Evolutionary conservation across 805 yeast species (phyloP).

Genomic region (Ogataea trehalophila): DNA sequence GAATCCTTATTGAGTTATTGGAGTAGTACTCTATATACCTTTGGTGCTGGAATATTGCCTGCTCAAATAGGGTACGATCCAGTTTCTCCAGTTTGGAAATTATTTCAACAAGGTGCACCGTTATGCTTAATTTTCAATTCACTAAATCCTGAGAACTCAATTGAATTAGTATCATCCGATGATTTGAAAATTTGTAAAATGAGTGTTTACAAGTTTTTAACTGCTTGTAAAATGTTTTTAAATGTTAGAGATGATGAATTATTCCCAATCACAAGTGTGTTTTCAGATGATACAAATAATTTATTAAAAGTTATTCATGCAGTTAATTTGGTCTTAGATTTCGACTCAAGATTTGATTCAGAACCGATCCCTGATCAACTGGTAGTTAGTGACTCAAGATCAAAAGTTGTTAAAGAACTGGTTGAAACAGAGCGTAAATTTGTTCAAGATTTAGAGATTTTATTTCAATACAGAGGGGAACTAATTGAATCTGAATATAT

Average conservation of each 20-base stretch:
- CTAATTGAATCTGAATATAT: conserved; percentile 61
- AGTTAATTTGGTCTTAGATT: conserved; percentile 57
- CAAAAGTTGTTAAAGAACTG: conserved; percentile 78
- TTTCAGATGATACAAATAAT: conserved; percentile 75
- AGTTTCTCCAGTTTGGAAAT: conserved; percentile 82
- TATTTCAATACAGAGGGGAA: conserved; percentile 64
- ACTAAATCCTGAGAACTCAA: conserved; percentile 45
- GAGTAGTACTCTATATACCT: conserved; percentile 48
- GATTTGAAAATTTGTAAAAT: conserved; percentile 83
- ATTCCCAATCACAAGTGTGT: conserved; percentile 87
- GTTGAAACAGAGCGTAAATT: conserved; percentile 89
- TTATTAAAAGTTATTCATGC: conserved; percentile 70
- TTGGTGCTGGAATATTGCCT: conserved; percentile 73
- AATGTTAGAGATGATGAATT: conserved; percentile 73
- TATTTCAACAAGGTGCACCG: conserved; percentile 91
- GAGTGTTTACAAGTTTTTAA: conserved; percentile 82
- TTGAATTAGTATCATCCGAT: conserved; percentile 64
- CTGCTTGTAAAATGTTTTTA: conserved; percentile 76
- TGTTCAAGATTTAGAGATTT: conserved; percentile 81
- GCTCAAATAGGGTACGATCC: conserved; percentile 80
- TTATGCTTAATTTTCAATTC: conserved; percentile 79
- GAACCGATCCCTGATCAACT: conserved; percentile 22
- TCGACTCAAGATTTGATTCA: conserved; percentile 36
- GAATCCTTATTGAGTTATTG: conserved; percentile 21
- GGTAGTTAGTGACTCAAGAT: conserved; percentile 48